phyloP scores from a whole-genome alignment of 192 early-diverging fungal genomes.

The Coemansia guatemalensis region DNA sequence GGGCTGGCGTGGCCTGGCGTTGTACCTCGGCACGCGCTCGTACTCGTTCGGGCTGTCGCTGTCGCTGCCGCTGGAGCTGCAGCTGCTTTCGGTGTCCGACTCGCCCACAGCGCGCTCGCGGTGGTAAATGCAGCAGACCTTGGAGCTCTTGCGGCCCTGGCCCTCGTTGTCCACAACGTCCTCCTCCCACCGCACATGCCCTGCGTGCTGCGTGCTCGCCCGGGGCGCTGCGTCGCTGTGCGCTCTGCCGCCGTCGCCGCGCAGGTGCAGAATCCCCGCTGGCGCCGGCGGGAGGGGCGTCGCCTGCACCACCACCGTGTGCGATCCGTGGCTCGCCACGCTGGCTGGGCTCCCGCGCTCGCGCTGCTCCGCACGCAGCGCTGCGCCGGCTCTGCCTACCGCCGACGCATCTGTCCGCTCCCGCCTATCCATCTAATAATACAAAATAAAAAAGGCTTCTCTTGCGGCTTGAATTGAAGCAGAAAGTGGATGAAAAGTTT shows the following conservation, averaged over 20 bases:
- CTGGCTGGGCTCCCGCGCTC: constrained; percentile 12
- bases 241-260: constrained; percentile 7
- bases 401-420: not conserved
- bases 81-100: constrained; percentile 46
- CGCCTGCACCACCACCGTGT: constrained; percentile 22
- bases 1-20: not conserved
- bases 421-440: not conserved
- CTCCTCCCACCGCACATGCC: constrained; percentile 42
- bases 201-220: constrained; percentile 2
- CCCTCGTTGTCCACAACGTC: constrained; percentile 55
- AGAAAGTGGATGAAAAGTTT: not conserved
- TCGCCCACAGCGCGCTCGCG: constrained; percentile 48
- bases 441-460: too few relatives aligned
- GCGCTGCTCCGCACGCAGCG: not conserved
- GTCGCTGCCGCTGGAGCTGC: constrained; percentile 18
- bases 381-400: not conserved
- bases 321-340: constrained; percentile 30
- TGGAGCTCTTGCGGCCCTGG: constrained; percentile 49
- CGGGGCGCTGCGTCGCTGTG: not conserved
- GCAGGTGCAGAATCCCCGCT: constrained; percentile 23
- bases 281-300: constrained; percentile 1
- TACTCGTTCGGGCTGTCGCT: constrained; percentile 48
- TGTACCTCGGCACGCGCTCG: constrained; percentile 42
- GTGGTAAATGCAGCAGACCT: constrained; percentile 56
- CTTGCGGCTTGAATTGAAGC: not conserved